phyloP scores from a whole-genome alignment of 192 early-diverging fungal species.

The Rhizophagus sp. region DNA sequence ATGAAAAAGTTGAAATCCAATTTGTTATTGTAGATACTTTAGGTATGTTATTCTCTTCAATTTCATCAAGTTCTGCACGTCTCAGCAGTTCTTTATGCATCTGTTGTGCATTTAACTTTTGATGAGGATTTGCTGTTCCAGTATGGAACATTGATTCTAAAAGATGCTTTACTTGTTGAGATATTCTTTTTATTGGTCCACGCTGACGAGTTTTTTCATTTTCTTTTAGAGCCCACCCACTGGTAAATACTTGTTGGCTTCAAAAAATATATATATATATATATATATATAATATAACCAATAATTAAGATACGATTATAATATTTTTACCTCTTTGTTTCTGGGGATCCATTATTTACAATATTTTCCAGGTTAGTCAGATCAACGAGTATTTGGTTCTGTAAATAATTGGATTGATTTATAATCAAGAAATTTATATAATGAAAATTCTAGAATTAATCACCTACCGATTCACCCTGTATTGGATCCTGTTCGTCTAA shows the following conservation, averaged over 20 bases:
- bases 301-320: neutral
- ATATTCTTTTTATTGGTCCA: neutral
- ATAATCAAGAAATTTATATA: too few species aligned
- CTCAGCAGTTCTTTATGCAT: neutral
- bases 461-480: too few species aligned
- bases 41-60: neutral
- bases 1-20: neutral
- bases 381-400: too few species aligned
- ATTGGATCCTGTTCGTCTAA: neutral
- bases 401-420: too few species aligned
- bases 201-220: neutral
- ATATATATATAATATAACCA: neutral
- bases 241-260: neutral
- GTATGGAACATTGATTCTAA: neutral
- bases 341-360: too few species aligned
- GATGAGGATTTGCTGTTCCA: neutral
- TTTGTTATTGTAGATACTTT: slow-evolving; percentile 11
- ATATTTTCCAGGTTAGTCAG: too few species aligned
- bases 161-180: neutral
- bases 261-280: neutral
- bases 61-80: neutral
- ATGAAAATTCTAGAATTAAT: too few species aligned
- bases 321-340: neutral
- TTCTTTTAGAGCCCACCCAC: neutral
- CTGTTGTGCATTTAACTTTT: slow-evolving; percentile 11